Evolutionary conservation across 331 rosid species (phyloP).

Genomic region (Phaseolus coccineus): DNA sequence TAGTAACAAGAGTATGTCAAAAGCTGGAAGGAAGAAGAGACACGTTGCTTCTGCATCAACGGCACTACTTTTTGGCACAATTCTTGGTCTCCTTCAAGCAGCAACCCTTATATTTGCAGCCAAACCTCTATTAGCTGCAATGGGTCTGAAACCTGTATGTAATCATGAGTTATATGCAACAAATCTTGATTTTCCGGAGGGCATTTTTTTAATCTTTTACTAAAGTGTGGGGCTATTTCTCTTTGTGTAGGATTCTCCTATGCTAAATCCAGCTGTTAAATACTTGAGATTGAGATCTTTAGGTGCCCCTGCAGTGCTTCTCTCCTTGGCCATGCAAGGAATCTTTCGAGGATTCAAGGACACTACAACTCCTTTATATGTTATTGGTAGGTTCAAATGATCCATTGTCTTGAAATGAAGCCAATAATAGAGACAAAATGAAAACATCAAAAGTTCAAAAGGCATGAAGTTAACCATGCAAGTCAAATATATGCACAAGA

Average conservation of each 20-base stretch:
- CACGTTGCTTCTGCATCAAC: slow-evolving; percentile 94
- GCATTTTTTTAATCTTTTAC: slow-evolving; percentile 3
- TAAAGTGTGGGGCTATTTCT: slow-evolving; percentile 20
- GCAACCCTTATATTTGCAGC: slow-evolving; percentile 74
- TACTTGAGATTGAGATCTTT: slow-evolving; percentile 82
- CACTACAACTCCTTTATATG: slow-evolving; percentile 93
- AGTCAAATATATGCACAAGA: background rate
- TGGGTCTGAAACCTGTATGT: slow-evolving; percentile 91
- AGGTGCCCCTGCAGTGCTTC: slow-evolving; percentile 99
- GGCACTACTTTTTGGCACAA: slow-evolving; percentile 85
- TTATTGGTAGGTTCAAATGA: slow-evolving; percentile 67
- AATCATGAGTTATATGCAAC: slow-evolving; percentile 5
- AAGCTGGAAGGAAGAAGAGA: slow-evolving; percentile 54
- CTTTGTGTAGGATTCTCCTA: slow-evolving; percentile 80
- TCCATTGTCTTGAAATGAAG: slow-evolving; percentile 12
- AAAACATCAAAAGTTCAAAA: background rate
- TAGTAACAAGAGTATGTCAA: slow-evolving; percentile 44
- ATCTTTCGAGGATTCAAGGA: slow-evolving; percentile 96
- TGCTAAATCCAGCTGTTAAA: slow-evolving; percentile 78
- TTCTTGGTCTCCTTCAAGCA: slow-evolving; percentile 89
- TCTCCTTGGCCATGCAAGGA: slow-evolving; percentile 98
- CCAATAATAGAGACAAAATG: background rate
- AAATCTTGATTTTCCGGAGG: background rate
- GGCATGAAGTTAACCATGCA: background rate
- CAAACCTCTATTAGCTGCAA: slow-evolving; percentile 73